Evolutionary conservation across 352 stramenopile genomes (phyloP).

Genomic region (Pythium aquatile): DNA sequence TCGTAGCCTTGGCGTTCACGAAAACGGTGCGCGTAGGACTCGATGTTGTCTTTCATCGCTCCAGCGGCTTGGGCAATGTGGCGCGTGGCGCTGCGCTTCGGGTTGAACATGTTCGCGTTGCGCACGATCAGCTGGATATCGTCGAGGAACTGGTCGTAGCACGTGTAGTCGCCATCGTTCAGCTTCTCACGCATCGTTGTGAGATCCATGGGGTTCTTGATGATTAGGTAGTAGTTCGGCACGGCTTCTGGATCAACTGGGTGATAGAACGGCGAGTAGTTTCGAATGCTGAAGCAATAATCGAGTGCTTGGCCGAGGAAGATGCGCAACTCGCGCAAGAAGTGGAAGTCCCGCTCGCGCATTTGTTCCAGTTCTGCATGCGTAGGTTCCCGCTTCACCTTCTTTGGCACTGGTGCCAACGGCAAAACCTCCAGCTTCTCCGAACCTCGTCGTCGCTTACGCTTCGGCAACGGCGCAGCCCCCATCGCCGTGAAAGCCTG

Average conservation of each 20-base stretch:
- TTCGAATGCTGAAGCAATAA: conserved; percentile 71
- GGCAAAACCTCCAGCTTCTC: conserved; percentile 55
- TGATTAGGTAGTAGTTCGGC: conserved; percentile 89
- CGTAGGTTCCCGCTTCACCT: conserved; percentile 30
- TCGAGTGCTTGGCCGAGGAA: conserved; percentile 85
- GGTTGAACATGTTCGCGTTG: conserved; percentile 91
- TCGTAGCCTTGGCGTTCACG: conserved; percentile 86
- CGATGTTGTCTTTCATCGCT: conserved; percentile 89
- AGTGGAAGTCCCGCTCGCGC: conserved; percentile 79
- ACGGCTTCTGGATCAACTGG: conserved; percentile 77
- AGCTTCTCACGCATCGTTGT: conserved; percentile 88
- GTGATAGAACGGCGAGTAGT: conserved; percentile 66
- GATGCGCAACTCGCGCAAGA: conserved; percentile 83
- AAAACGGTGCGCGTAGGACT: conserved; percentile 87
- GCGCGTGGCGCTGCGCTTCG: conserved; percentile 65
- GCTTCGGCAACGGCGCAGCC: conserved; percentile 38
- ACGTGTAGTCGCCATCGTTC: conserved; percentile 88
- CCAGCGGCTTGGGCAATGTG: conserved; percentile 79
- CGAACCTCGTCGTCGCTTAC: conserved; percentile 14
- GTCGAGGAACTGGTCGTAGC: conserved; percentile 84
- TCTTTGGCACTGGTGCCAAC: conserved; percentile 47
- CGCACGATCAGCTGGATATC: conserved; percentile 87
- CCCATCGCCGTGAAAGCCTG: conserved; percentile 57
- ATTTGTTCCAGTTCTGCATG: conserved; percentile 41
- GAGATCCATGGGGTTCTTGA: conserved; percentile 87